phyloP scores from a whole-genome alignment of 257 asterid species.

The Solanum lignicaule region DNA sequence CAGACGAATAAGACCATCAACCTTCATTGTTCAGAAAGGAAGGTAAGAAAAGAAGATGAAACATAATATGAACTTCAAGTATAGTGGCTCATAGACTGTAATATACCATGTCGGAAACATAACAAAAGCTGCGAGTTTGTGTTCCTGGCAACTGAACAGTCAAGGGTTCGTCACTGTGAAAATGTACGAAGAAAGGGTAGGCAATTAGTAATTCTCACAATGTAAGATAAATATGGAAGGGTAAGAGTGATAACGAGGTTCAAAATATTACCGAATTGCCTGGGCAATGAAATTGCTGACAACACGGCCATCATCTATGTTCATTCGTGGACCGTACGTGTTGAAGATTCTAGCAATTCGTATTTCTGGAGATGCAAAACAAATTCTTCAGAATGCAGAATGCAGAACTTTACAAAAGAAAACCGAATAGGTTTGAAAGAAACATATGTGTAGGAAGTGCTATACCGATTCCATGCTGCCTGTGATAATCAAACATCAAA shows the following conservation, averaged over 20 bases:
- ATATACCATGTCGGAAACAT: constrained; percentile 83
- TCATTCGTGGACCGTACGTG: constrained; percentile 98
- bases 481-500: constrained; percentile 94
- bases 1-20: constrained; percentile 81
- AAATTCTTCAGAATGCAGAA: background rate
- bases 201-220: constrained; percentile 3
- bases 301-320: constrained; percentile 96
- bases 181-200: background rate
- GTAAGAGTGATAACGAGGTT: background rate
- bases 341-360: constrained; percentile 92
- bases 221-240: background rate
- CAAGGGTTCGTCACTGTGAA: constrained; percentile 73
- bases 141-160: constrained; percentile 98
- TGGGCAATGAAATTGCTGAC: constrained; percentile 98
- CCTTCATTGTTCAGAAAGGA: constrained; percentile 26
- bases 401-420: background rate
- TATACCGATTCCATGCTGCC: constrained; percentile 90
- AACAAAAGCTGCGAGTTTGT: constrained; percentile 95
- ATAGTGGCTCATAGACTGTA: background rate
- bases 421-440: background rate
- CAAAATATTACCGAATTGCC: constrained; percentile 66
- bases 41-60: background rate
- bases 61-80: background rate
- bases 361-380: constrained; percentile 38
- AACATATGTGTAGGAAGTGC: background rate